phyloP scores from a whole-genome alignment of 2,329 filamentous ascomycete genomes.

The Sporothrix pallida region DNA sequence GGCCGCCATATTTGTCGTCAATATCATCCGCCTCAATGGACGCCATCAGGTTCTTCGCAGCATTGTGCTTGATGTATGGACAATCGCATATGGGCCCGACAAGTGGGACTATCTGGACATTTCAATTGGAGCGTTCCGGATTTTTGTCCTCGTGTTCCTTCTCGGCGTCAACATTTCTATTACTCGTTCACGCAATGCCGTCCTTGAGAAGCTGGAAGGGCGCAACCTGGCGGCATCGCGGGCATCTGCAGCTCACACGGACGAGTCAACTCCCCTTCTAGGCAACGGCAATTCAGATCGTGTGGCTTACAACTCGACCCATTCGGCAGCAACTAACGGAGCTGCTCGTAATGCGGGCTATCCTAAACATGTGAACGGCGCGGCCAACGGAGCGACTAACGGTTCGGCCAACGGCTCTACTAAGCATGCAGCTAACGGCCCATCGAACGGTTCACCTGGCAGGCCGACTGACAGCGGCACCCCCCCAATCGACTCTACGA shows the following conservation, averaged over 20 bases:
- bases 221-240: slow-evolving; percentile 44
- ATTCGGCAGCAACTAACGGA: background rate
- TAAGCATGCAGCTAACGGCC: slow-evolving; percentile 39
- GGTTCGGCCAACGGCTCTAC: slow-evolving; percentile 38
- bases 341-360: slow-evolving; percentile 29
- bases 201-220: slow-evolving; percentile 51
- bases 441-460: slow-evolving; percentile 48
- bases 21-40: slow-evolving; percentile 70
- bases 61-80: slow-evolving; percentile 49
- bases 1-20: slow-evolving; percentile 70
- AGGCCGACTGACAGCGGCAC: background rate
- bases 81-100: slow-evolving; percentile 45
- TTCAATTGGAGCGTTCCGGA: slow-evolving; percentile 60
- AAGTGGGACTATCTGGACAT: slow-evolving; percentile 70
- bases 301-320: slow-evolving; percentile 36
- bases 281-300: slow-evolving; percentile 46
- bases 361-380: slow-evolving; percentile 38
- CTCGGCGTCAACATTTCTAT: slow-evolving; percentile 62
- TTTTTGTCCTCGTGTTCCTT: slow-evolving; percentile 51
- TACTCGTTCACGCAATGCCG: slow-evolving; percentile 51
- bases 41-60: slow-evolving; percentile 43
- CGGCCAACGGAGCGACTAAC: slow-evolving; percentile 35
- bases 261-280: slow-evolving; percentile 69
- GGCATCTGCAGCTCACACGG: slow-evolving; percentile 40
- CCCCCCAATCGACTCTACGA: slow-evolving; percentile 38